A percentile compares a stretch with the other conserved stretches of the same genome.
Evolutionary conservation across 345 rosid species (phyloP).

Genomic region (Raphanus raphanistrum): DNA sequence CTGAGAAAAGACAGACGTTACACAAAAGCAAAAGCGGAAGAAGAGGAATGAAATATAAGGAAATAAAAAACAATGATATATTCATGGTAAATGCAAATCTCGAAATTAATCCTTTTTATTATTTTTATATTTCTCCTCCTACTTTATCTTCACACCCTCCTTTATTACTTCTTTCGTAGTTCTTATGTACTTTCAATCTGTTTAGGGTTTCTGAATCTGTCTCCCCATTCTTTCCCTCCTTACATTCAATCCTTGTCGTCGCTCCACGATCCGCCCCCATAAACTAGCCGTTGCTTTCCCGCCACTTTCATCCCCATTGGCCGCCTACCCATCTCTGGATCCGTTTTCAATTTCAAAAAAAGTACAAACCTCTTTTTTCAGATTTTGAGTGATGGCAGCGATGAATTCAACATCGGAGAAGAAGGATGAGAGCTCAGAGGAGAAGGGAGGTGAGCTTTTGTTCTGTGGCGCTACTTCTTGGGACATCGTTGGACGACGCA

Average conservation of each 20-base stretch:
- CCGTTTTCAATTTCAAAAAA: conserved; percentile 16
- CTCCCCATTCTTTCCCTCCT: background rate
- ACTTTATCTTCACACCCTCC: conserved; percentile 2
- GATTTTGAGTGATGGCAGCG: conserved; percentile 45
- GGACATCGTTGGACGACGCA: conserved; percentile 70
- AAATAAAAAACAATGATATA: background rate
- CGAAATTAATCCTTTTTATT: background rate
- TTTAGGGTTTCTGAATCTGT: conserved; percentile 52
- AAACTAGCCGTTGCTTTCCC: conserved; percentile 74
- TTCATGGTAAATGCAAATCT: conserved; percentile 14
- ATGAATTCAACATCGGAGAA: conserved; percentile 47
- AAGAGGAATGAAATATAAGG: conserved; percentile 2
- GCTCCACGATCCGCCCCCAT: conserved; percentile 40
- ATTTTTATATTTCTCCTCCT: background rate
- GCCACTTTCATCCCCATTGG: conserved; percentile 52
- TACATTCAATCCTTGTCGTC: conserved; percentile 30
- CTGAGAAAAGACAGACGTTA: conserved; percentile 6
- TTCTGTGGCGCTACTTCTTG: conserved; percentile 88
- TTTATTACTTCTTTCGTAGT: conserved; percentile 30
- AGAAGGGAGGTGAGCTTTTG: conserved; percentile 87
- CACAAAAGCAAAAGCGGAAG: conserved; percentile 10
- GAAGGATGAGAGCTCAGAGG: conserved; percentile 53
- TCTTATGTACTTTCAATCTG: conserved; percentile 19
- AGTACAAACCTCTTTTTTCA: background rate
- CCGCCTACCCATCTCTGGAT: conserved; percentile 42